Percentiles rank a stretch among this genome's conserved stretches.
phyloP scores from a whole-genome alignment of 306 rosid species.

The Echinosophora koreensis region DNA sequence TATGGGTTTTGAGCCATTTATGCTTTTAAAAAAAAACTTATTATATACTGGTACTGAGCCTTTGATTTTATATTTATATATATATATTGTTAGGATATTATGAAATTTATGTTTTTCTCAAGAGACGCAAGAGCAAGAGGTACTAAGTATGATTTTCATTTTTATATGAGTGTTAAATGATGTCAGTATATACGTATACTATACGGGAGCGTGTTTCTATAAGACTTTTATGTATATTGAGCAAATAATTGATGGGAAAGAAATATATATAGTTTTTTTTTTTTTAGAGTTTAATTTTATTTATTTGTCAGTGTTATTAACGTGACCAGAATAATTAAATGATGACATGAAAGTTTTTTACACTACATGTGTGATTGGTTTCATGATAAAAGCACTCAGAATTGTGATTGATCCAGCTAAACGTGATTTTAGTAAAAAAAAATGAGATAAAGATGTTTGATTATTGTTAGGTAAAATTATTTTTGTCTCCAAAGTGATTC shows the following conservation, averaged over 20 bases:
- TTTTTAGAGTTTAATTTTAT: background rate
- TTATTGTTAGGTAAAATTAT: too few relatives aligned
- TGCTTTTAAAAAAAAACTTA: too few relatives aligned
- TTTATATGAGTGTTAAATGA: constrained; percentile 9
- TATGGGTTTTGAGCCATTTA: constrained; percentile 27
- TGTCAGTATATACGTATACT: constrained; percentile 17
- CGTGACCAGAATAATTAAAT: background rate
- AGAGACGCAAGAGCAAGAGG: constrained; percentile 7
- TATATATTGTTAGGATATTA: constrained; percentile 29
- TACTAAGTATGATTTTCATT: constrained; percentile 14
- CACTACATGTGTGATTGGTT: too few relatives aligned
- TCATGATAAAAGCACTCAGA: too few relatives aligned
- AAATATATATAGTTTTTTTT: background rate
- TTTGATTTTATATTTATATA: constrained; percentile 16
- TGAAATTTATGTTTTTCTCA: background rate
- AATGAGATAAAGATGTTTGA: too few relatives aligned
- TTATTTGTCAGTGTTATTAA: background rate
- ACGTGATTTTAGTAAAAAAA: too few relatives aligned
- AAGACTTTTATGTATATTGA: constrained; percentile 2
- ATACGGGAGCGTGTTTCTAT: constrained; percentile 13
- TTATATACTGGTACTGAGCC: background rate
- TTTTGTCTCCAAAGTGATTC: too few relatives aligned
- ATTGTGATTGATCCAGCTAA: too few relatives aligned
- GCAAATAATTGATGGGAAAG: background rate
- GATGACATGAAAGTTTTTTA: too few relatives aligned